Conservation (phyloP, 2,329 filamentous ascomycete genomes). For the Chaetomium olivaceum region DNA sequence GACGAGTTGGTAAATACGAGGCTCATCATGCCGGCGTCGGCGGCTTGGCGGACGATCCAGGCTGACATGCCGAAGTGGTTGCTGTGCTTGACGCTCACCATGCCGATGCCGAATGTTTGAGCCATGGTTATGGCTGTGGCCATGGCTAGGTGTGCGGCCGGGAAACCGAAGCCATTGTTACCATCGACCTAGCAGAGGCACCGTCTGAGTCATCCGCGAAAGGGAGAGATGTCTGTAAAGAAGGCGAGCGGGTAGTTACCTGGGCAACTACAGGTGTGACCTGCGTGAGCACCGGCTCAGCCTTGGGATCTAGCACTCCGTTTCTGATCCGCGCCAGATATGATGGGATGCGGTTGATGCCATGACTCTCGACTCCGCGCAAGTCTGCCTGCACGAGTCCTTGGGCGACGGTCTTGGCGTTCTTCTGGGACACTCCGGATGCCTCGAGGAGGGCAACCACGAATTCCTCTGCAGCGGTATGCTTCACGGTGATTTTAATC, state of each 20-base stretch:
- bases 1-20: conserved; percentile 72
- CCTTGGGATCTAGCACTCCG: conserved; percentile 64
- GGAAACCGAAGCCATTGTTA: conserved; percentile 73
- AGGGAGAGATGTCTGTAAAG: too few relatives aligned
- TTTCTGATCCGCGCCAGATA: conserved; percentile 74
- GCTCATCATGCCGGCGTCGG: conserved; percentile 70
- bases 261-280: conserved; percentile 71
- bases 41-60: conserved; percentile 75
- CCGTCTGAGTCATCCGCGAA: not conserved
- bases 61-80: conserved; percentile 86
- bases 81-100: conserved; percentile 73
- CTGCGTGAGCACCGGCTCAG: conserved; percentile 58
- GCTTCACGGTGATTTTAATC: conserved; percentile 15
- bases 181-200: conserved; percentile 55
- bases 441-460: conserved; percentile 57
- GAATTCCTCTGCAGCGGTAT: conserved; percentile 42
- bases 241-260: conserved; percentile 37
- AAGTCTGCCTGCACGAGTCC: conserved; percentile 74
- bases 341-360: conserved; percentile 73
- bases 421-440: conserved; percentile 59
- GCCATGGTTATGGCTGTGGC: conserved; percentile 66
- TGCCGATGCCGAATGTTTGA: conserved; percentile 65
- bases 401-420: conserved; percentile 64
- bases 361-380: conserved; percentile 77
- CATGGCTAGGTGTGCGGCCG: conserved; percentile 69